phyloP scores from a whole-genome alignment of 768 basidiomycete genomes.

The Pleurotus tuber-regium region DNA sequence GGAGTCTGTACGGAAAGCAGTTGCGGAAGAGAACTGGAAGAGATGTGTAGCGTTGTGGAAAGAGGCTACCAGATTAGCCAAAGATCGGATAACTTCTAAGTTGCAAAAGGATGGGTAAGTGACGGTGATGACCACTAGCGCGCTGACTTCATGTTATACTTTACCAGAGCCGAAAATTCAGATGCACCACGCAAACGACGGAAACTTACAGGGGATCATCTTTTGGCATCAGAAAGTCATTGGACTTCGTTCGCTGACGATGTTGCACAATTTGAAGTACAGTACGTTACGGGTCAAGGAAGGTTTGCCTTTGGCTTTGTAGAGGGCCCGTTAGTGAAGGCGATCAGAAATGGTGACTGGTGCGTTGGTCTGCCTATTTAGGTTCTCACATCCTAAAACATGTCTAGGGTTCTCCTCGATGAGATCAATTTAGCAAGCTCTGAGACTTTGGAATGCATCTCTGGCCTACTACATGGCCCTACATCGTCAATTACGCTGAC shows the following conservation, averaged over 20 bases:
- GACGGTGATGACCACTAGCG: not conserved
- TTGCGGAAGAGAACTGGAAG: slow-evolving; percentile 83
- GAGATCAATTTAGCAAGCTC: slow-evolving; percentile 94
- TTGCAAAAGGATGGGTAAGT: slow-evolving; percentile 13
- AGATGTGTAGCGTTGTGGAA: slow-evolving; percentile 81
- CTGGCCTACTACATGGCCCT: slow-evolving; percentile 82
- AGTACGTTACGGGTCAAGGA: slow-evolving; percentile 83
- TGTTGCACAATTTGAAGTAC: slow-evolving; percentile 80
- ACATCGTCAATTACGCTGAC: slow-evolving; percentile 89
- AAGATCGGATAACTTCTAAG: slow-evolving; percentile 52
- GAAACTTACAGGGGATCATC: slow-evolving; percentile 42
- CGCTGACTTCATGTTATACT: not conserved
- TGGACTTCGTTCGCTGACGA: slow-evolving; percentile 72
- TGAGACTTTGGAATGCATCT: slow-evolving; percentile 92
- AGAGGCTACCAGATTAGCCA: slow-evolving; percentile 69
- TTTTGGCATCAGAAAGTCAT: slow-evolving; percentile 40
- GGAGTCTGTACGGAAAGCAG: slow-evolving; percentile 75
- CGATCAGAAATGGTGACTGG: slow-evolving; percentile 89
- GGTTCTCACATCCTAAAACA: slow-evolving; percentile 6
- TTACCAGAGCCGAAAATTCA: not conserved
- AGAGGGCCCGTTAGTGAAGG: slow-evolving; percentile 93
- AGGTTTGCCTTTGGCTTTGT: slow-evolving; percentile 94
- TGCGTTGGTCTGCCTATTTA: slow-evolving; percentile 34
- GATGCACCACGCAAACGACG: slow-evolving; percentile 65
- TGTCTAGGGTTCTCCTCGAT: slow-evolving; percentile 83